phyloP scores from a whole-genome alignment of 768 basidiomycete species.

The Hemileccinum rubropunctum region DNA sequence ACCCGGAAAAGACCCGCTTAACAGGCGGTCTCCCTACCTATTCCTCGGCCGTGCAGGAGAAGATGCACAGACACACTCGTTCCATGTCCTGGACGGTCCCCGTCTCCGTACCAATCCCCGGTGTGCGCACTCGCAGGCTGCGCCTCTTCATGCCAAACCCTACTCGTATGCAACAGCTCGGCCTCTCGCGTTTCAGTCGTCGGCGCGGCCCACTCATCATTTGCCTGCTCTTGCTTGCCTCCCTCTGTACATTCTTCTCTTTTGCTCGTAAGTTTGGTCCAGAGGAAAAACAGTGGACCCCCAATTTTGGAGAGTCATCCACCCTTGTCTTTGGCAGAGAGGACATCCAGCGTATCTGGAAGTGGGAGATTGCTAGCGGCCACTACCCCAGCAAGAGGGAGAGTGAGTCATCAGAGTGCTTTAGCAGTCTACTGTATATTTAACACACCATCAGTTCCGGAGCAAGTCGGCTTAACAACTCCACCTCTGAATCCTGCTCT shows the following conservation, averaged over 20 bases:
- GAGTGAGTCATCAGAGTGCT: conserved; percentile 47
- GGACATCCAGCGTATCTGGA: conserved; percentile 89
- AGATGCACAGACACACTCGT: conserved; percentile 48
- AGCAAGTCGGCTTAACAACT: conserved; percentile 55
- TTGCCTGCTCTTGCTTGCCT: conserved; percentile 42
- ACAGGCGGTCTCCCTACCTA: conserved; percentile 45
- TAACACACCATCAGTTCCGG: conserved; percentile 54
- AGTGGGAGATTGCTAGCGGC: conserved; percentile 92
- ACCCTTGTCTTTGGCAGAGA: conserved; percentile 74
- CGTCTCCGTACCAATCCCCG: conserved; percentile 59
- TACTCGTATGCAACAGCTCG: conserved; percentile 54
- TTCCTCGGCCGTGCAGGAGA: conserved; percentile 65
- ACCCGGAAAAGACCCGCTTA: conserved; percentile 41
- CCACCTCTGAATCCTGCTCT: conserved; percentile 72
- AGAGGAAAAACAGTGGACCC: conserved; percentile 61
- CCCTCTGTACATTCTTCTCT: conserved; percentile 57
- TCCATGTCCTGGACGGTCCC: conserved; percentile 56
- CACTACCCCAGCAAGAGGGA: conserved; percentile 85
- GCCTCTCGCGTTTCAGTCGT: conserved; percentile 55
- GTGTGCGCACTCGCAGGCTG: conserved; percentile 51
- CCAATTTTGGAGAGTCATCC: conserved; percentile 55
- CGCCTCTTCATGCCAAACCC: conserved; percentile 62
- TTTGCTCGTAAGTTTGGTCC: conserved; percentile 60
- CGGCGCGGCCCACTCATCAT: conserved; percentile 55
- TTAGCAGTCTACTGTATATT: neutral